Base-by-base conservation (phyloP, 169 alveolate genomes). In the Eimeria brunetti region DNA sequence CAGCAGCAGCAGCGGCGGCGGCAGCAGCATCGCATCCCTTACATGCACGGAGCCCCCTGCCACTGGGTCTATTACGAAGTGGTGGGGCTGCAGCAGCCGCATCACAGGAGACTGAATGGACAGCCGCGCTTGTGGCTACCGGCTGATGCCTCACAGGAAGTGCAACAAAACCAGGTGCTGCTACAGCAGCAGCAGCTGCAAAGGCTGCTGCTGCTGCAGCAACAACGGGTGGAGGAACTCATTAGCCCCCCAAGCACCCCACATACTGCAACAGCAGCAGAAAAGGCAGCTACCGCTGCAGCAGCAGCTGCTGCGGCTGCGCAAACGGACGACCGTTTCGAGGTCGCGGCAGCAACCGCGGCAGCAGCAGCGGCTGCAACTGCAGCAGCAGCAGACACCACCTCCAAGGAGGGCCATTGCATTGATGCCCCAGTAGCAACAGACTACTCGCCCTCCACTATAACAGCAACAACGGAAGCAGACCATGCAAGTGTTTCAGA, bases 281-380 rank as follows among this genome's bases (percentile, higher is more conserved):
- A 12, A 46, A 14, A 60, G 27, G 64, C 88, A 46, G 53, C 85
- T 22, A 49, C 49, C 18, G 73, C 69, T 49, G 71, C 71, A 51
- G 89, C 89, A 81, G 89, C 33, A 22, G 49, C 69, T 5, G 73
- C 41, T 18, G 58, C 89, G 24, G 49, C 71, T 24, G 27, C 73
- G 27, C 73, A 16, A 24, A 53, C 11, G 71, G 56, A 51, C 30
- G 11, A 51, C 27, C 71, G 20, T 27, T 53, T 62, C 38, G 73
- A 49, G 41, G 49, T 53, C 24, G 73, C 89, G 6, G 89, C 71
- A 9, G 73, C 89, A 81, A 51, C 89, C 7, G 89, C 64, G 51
- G 71, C 89, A 81, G 73, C 89, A 81, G 89, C 89, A 80, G 89
- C 89, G 0, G 62, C 89, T 44, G 89, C 71, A 80, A 22, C 89